Conservation (phyloP, 768 basidiomycete species). For the Suillus occidentalis region DNA sequence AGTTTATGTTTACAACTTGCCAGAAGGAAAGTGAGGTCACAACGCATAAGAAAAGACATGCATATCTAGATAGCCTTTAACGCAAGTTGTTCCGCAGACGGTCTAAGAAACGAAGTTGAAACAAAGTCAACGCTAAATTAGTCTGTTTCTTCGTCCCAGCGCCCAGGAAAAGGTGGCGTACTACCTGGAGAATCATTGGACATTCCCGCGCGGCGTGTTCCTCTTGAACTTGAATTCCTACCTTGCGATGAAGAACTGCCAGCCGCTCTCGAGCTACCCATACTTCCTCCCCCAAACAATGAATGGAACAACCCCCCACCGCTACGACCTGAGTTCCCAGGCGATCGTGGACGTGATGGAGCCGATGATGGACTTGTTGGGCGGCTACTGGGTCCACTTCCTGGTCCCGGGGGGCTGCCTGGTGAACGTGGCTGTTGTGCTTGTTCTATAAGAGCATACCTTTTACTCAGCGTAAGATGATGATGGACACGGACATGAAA, state of each 20-base stretch:
- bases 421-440: conserved; percentile 40
- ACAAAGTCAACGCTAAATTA: conserved; percentile 15
- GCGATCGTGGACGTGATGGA: conserved; percentile 17
- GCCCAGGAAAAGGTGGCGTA: conserved; percentile 31
- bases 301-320: conserved; percentile 27
- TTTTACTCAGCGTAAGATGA: conserved; percentile 27
- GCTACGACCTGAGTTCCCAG: conserved; percentile 22
- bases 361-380: conserved; percentile 19
- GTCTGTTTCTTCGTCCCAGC: conserved; percentile 35
- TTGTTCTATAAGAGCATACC: conserved; percentile 68
- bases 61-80: not conserved
- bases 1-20: conserved; percentile 1
- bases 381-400: conserved; percentile 10
- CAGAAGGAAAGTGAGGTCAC: not conserved
- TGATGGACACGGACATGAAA: not conserved
- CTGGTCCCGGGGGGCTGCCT: conserved; percentile 26
- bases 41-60: not conserved
- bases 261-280: conserved; percentile 17
- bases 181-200: conserved; percentile 11
- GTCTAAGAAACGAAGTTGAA: not conserved
- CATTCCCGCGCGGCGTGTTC: conserved; percentile 13
- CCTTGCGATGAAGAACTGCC: conserved; percentile 13
- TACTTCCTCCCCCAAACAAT: conserved; percentile 30
- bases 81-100: not conserved
- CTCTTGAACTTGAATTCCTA: conserved; percentile 13